Base-by-base conservation (phyloP, 352 stramenopile genomes). In the Globisporangium nagaii region DNA sequence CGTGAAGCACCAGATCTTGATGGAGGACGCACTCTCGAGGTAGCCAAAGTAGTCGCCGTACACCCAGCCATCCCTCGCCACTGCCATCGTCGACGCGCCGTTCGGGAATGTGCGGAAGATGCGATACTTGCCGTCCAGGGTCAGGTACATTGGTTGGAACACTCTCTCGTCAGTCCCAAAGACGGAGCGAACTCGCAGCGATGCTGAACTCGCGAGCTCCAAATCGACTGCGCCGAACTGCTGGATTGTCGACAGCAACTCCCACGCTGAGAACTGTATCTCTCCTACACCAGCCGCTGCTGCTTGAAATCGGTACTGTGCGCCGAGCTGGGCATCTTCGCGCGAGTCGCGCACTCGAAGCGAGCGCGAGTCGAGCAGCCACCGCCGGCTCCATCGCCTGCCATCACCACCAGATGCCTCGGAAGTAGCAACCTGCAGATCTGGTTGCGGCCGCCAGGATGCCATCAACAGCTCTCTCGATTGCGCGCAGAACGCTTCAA, bases 21-120 rank as follows among this genome's bases (percentile, higher is more conserved):
- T 51, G 28, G 44, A 51, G 2, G 17, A 17, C 3, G 44, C 12
- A 5, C 30, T 25, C n/a, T 51, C 44, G 10, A 55, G 9, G 30
- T 53, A 36, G 27, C 56, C 62, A 30, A 65, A 46, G 41, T 71
- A 71, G 48, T 71, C 64, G 10, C 64, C 64, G 34, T 65, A 58
- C 45, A 57, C 37, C 58, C 50, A 58, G 1, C 52, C 45, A 28
- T 49, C 17, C 25, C 39, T 28, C 34, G 19, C 30, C 17, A 35
- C 58, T 39, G 39, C 51, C 53, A 49, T 70, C 12, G 56, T 65
- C 24, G 60, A 56, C 12, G 64, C 30, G n/a, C 65, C 68, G 31
- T 65, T 57, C 0, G 64, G 67, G 19, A 68, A 63, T 32, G 54
- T 56, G 9, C 54, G 59, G 40, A 72, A 75, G 35, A 70, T 52